Evolutionary conservation across 441 rosid species (phyloP).

Genomic region (Bocquillonia castaneifolia): DNA sequence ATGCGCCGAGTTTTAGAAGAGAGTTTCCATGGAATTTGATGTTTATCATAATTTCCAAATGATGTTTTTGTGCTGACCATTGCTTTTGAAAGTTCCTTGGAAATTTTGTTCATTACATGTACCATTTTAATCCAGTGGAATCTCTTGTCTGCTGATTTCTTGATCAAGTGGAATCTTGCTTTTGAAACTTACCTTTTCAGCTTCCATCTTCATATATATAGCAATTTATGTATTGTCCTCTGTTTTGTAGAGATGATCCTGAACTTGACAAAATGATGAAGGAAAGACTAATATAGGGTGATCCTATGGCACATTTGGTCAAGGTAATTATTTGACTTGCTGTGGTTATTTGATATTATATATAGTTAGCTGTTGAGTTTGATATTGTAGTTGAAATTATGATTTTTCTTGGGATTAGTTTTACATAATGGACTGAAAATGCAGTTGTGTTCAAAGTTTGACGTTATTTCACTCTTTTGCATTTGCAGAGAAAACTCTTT

Average conservation of each 20-base stretch:
- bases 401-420: background rate
- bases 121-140: background rate
- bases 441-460: background rate
- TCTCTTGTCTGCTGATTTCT: background rate
- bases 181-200: background rate
- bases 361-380: slow-evolving; percentile 9
- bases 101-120: too few species aligned
- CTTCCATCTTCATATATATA: background rate
- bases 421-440: background rate
- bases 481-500: slow-evolving; percentile 48
- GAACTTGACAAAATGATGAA: slow-evolving; percentile 73
- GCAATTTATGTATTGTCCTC: slow-evolving; percentile 10
- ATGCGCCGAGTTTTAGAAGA: background rate
- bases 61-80: background rate
- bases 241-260: slow-evolving; percentile 69
- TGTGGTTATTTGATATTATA: background rate
- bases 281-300: slow-evolving; percentile 79
- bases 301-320: slow-evolving; percentile 93
- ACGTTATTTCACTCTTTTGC: slow-evolving; percentile 8
- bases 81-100: too few species aligned
- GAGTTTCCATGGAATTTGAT: background rate
- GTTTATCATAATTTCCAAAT: background rate
- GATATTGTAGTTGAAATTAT: background rate
- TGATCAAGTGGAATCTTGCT: background rate
- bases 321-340: slow-evolving; percentile 45